phyloP scores from a whole-genome alignment of 2,329 filamentous ascomycete genomes.

The Diaporthe helianthi region DNA sequence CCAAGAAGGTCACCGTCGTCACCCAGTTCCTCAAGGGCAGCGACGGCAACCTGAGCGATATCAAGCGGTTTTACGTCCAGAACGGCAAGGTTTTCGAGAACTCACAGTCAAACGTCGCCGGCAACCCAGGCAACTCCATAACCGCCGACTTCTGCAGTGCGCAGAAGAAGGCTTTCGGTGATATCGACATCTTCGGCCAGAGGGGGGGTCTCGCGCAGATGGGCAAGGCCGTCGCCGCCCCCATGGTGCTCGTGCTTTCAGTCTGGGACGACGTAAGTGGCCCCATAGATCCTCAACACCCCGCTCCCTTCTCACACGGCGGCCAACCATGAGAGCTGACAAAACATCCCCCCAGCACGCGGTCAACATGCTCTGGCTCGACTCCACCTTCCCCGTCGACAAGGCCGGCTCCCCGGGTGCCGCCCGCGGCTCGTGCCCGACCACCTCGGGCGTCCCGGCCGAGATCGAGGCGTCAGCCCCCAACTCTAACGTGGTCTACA shows the following conservation, averaged over 20 bases:
- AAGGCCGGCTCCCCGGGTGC: constrained; percentile 52
- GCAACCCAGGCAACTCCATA: constrained; percentile 48
- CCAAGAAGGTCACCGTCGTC: constrained; percentile 64
- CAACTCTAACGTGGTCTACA: constrained; percentile 39
- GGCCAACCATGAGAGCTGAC: not conserved
- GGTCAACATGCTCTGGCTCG: constrained; percentile 68
- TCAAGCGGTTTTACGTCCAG: constrained; percentile 68
- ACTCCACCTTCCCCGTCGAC: constrained; percentile 59
- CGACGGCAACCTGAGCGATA: constrained; percentile 49
- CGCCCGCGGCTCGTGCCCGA: constrained; percentile 52
- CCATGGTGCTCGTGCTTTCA: constrained; percentile 69
- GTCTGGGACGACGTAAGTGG: constrained; percentile 60
- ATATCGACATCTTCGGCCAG: constrained; percentile 56
- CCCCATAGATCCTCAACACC: too few species aligned
- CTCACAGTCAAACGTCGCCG: constrained; percentile 48
- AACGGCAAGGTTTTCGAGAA: constrained; percentile 60
- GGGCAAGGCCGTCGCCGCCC: constrained; percentile 58
- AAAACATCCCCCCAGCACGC: constrained; percentile 47
- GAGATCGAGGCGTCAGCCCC: constrained; percentile 44
- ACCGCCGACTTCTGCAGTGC: constrained; percentile 61
- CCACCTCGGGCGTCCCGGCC: constrained; percentile 48
- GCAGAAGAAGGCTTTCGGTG: constrained; percentile 61
- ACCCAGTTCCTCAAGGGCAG: constrained; percentile 60
- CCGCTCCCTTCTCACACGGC: too few species aligned
- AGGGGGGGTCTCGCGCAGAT: constrained; percentile 62